Percentiles rank a stretch among this genome's conserved stretches.
Conservation (phyloP, 305 asterid species). For the Fraxinus paxiana region DNA sequence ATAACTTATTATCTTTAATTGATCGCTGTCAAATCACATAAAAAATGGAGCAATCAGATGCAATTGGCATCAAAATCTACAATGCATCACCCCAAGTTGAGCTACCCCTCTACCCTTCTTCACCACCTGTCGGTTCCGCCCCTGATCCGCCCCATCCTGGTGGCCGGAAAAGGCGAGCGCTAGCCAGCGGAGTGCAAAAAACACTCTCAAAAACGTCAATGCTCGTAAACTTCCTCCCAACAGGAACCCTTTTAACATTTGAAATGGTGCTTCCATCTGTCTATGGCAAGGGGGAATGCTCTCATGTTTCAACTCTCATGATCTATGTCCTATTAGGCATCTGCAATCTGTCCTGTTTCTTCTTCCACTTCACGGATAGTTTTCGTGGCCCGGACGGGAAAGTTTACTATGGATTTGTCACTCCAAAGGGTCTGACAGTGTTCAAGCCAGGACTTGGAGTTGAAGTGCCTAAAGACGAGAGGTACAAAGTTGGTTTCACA, state of each 20-base stretch:
- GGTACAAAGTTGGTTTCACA: slow-evolving; percentile 53
- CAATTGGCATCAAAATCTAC: slow-evolving; percentile 64
- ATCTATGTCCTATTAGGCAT: slow-evolving; percentile 50
- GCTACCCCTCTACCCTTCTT: slow-evolving; percentile 28
- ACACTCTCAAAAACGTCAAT: slow-evolving; percentile 79
- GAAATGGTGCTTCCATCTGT: slow-evolving; percentile 90
- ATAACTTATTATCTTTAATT: background rate
- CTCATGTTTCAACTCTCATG: slow-evolving; percentile 62
- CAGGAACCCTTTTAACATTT: slow-evolving; percentile 93
- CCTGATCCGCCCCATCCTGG: slow-evolving; percentile 17
- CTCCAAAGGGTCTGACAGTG: slow-evolving; percentile 68
- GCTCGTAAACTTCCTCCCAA: slow-evolving; percentile 84
- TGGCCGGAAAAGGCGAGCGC: slow-evolving; percentile 46
- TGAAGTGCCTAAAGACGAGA: slow-evolving; percentile 64
- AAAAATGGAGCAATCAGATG: slow-evolving; percentile 41
- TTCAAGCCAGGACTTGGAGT: slow-evolving; percentile 69
- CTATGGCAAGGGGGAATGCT: slow-evolving; percentile 60
- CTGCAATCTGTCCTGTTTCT: slow-evolving; percentile 76
- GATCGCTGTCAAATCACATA: background rate
- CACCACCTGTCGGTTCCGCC: slow-evolving; percentile 17
- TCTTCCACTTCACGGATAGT: slow-evolving; percentile 94
- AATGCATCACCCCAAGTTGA: slow-evolving; percentile 38
- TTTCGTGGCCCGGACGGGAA: slow-evolving; percentile 81
- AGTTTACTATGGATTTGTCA: slow-evolving; percentile 77
- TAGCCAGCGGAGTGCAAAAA: slow-evolving; percentile 78